Evolutionary conservation across 2,329 filamentous ascomycete species (phyloP).

Genomic region (Ascomycota sp.): DNA sequence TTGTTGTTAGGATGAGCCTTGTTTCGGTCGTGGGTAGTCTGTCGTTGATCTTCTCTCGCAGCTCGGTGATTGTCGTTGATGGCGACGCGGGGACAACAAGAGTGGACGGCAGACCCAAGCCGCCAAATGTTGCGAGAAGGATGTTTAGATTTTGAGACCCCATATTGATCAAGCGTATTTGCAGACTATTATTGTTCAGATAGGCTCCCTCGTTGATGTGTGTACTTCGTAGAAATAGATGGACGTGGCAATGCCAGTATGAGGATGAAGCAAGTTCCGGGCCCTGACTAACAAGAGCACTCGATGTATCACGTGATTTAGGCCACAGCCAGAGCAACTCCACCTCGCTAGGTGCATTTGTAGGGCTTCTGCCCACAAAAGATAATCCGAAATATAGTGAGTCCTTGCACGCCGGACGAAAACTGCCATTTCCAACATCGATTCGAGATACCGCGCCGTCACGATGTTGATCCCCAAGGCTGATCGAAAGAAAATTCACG

Average conservation of each 20-base stretch:
- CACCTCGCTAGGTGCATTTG: slow-evolving; percentile 13
- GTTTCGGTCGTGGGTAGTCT: slow-evolving; percentile 34
- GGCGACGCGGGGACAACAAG: slow-evolving; percentile 51
- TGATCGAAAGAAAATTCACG: slow-evolving; percentile 99
- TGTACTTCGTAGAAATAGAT: neutral
- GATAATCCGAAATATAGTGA: slow-evolving; percentile 9
- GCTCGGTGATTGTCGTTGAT: slow-evolving; percentile 40
- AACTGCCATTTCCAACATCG: slow-evolving; percentile 27
- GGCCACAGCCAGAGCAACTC: slow-evolving; percentile 11
- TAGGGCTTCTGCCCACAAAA: slow-evolving; percentile 25
- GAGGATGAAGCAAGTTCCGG: too few relatives aligned
- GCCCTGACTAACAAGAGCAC: too few relatives aligned
- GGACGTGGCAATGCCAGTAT: neutral
- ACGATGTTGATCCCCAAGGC: slow-evolving; percentile 98
- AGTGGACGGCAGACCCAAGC: slow-evolving; percentile 62
- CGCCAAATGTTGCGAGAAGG: slow-evolving; percentile 64
- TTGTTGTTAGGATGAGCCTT: slow-evolving; percentile 59
- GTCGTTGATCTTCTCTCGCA: slow-evolving; percentile 39
- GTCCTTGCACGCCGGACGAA: slow-evolving; percentile 3
- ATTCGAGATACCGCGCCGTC: slow-evolving; percentile 24
- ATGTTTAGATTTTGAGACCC: slow-evolving; percentile 45
- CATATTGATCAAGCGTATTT: slow-evolving; percentile 18
- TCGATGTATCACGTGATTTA: slow-evolving; percentile 9
- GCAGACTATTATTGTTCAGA: too few relatives aligned
- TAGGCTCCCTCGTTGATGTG: neutral